Evolutionary conservation across 441 rosid genomes (phyloP), one percentile per base, ranked within the genome.

Genomic region (Gossypium gossypioides): DNA sequence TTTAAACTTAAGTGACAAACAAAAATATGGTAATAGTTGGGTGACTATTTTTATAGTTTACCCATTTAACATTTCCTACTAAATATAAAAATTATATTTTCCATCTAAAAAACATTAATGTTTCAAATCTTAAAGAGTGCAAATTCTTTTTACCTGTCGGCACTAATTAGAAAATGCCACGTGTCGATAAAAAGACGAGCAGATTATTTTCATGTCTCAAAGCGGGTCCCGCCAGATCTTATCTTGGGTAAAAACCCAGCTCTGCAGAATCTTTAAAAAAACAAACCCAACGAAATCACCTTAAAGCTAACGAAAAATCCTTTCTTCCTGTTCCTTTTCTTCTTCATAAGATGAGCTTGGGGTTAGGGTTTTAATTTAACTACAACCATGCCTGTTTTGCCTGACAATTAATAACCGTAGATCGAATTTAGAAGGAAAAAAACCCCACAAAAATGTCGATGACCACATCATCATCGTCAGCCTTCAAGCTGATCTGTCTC

Each of bases 401-500:
- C 51, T 2, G 21, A 21, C 22, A 12, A 7, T 22, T 63, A 37
- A 25, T 68, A 64, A 1, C 40, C 56, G 18, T 51, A 2, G 10
- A 19, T 44, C 40, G 8, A 42, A 4, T 46, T 46, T 16, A 27
- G 51, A 25, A 18, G 27, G 68, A 54, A 3, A 9, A 34, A 44
- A 21, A 63, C 13, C 32, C 21, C 57, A 0, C 57, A 54, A 67
- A 32, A 4, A 71, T 75, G 67, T 51, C 84, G 1, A 46, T 81
- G 1, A 75, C 91, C 0, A 25, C 82, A 0, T 34, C 82, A 1
- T 56, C 61, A 4, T 56, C 61, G 61, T 67, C 85, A 3, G 83
- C 85, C 3, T 89, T 89, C 78, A 22, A 72, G 16, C 75, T 82
- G 76, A 89, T 87, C 70, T 89, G 91, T 73, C 68, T 84, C 68